phyloP scores from a whole-genome alignment of 108 stramenopile species.

The Fistulifera solaris region DNA sequence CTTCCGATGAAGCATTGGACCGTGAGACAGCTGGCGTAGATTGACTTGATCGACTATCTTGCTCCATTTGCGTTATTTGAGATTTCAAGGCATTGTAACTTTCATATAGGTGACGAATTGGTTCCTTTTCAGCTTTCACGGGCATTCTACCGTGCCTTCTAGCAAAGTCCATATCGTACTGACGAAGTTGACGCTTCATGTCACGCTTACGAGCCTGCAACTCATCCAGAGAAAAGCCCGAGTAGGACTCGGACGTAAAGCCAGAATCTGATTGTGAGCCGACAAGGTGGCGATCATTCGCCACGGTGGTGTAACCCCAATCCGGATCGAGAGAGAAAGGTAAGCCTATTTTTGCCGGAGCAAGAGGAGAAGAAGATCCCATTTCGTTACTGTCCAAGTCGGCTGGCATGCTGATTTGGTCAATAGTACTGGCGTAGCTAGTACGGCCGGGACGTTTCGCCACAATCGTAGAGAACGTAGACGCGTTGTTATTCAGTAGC shows the following conservation, averaged over 20 bases:
- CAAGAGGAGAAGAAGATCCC: no score
- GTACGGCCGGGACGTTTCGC: slow-evolving; percentile 21
- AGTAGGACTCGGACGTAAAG: slow-evolving; percentile 3
- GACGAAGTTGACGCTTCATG: slow-evolving; percentile 78
- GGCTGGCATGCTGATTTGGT: slow-evolving; percentile 60
- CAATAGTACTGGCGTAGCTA: slow-evolving; percentile 11
- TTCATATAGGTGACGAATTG: slow-evolving; percentile 95
- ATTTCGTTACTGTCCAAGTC: slow-evolving; percentile 16
- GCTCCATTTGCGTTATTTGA: slow-evolving; percentile 58
- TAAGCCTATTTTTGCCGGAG: no score
- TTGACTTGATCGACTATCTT: slow-evolving; percentile 25
- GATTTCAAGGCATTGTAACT: slow-evolving; percentile 87
- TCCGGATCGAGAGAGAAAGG: no score
- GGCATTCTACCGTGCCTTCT: slow-evolving; percentile 84
- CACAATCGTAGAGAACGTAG: slow-evolving; percentile 40
- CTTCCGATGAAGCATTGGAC: no score
- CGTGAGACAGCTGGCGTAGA: background rate
- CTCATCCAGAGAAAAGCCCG: slow-evolving; percentile 51
- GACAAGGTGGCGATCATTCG: slow-evolving; percentile 6
- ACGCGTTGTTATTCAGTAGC: slow-evolving; percentile 39
- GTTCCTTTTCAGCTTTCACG: slow-evolving; percentile 92
- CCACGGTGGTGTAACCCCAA: background rate
- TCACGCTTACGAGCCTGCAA: slow-evolving; percentile 69
- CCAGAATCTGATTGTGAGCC: slow-evolving; percentile 12
- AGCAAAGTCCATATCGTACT: slow-evolving; percentile 88